Percentiles rank a stretch among this genome's conserved stretches.
phyloP scores from a whole-genome alignment of 2,329 filamentous ascomycete species.

The Metarhizium guizhouense region DNA sequence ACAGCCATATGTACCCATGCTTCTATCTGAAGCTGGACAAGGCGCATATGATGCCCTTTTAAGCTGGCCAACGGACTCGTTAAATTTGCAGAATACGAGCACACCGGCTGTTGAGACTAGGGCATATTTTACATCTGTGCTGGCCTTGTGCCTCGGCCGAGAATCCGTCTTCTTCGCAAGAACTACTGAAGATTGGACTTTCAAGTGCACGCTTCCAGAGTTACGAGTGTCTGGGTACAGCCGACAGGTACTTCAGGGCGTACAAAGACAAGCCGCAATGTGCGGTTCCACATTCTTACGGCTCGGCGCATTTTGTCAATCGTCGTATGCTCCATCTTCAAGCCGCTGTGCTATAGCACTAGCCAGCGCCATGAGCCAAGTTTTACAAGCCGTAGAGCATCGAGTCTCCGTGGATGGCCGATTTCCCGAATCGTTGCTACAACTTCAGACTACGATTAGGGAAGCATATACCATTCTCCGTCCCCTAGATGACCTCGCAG shows the following conservation, averaged over 20 bases:
- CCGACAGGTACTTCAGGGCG: constrained; percentile 33
- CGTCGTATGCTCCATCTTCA: constrained; percentile 33
- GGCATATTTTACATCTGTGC: constrained; percentile 47
- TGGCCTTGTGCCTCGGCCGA: constrained; percentile 60
- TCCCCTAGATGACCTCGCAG: constrained; percentile 42
- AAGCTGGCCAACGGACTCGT: constrained; percentile 28
- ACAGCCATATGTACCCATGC: constrained; percentile 33
- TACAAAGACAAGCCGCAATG: constrained; percentile 37
- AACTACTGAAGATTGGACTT: constrained; percentile 41
- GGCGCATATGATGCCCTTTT: constrained; percentile 57
- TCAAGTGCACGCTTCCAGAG: constrained; percentile 36
- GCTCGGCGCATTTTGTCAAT: constrained; percentile 37
- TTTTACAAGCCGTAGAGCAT: constrained; percentile 40
- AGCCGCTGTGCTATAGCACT: constrained; percentile 42
- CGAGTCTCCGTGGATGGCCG: constrained; percentile 35
- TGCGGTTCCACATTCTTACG: constrained; percentile 38
- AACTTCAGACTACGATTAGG: constrained; percentile 40
- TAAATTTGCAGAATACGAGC: constrained; percentile 27
- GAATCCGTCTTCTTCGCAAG: constrained; percentile 64
- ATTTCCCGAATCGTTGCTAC: constrained; percentile 38
- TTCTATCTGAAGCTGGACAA: constrained; percentile 62
- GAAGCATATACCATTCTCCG: constrained; percentile 39
- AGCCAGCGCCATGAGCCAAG: constrained; percentile 37
- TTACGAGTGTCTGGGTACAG: constrained; percentile 51
- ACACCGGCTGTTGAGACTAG: constrained; percentile 36